Conservation (phyloP, 2,329 filamentous ascomycete species). For the Fusarium secorum region DNA sequence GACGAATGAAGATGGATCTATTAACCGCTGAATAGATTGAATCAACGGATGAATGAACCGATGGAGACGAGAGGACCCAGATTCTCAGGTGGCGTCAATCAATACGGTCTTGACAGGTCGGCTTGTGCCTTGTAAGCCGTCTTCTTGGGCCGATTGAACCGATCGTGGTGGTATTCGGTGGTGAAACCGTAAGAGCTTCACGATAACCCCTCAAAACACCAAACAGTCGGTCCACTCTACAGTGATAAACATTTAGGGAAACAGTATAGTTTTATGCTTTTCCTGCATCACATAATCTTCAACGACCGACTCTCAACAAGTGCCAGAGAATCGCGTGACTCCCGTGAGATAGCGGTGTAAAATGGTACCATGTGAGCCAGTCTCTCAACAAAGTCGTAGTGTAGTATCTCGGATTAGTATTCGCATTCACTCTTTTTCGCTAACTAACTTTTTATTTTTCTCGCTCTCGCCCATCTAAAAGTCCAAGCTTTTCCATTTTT, state of each 20-base stretch:
- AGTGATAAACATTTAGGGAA: neutral
- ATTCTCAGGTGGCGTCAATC: conserved; percentile 5
- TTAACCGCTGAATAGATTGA: neutral
- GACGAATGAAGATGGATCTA: neutral
- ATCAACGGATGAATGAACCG: neutral
- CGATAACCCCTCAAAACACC: neutral
- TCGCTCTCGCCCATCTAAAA: neutral
- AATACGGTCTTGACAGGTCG: neutral
- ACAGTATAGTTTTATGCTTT: neutral
- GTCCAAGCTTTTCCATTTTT: neutral
- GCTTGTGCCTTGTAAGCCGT: neutral
- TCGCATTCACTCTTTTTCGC: neutral
- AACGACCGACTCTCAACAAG: neutral
- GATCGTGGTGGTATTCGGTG: neutral
- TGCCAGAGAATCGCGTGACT: conserved; percentile 10
- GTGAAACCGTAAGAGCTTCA: conserved; percentile 9
- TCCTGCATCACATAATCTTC: neutral
- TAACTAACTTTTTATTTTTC: neutral
- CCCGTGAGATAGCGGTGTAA: conserved; percentile 6
- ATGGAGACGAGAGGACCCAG: neutral
- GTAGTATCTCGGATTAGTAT: neutral
- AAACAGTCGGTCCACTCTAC: neutral
- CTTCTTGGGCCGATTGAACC: neutral
- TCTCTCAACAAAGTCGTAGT: neutral
- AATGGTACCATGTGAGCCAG: conserved; percentile 8